These are phyloP conservation scores for Blastocystis sp. DNA, from an alignment of 352 stramenopile species.

Conservation along the genomic window DNA sequence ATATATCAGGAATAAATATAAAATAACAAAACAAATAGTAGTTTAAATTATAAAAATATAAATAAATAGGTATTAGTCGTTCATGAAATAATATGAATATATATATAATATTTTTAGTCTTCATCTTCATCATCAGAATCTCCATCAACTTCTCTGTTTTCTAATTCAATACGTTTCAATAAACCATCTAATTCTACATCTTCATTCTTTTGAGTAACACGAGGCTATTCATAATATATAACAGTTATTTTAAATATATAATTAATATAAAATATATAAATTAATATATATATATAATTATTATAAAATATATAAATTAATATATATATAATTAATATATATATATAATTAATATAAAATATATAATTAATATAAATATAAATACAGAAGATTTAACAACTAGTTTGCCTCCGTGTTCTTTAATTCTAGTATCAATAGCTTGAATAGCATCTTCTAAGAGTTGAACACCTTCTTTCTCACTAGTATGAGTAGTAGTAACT, in stretches of 20 bases:
- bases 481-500: conserved; percentile 87
- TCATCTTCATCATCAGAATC: conserved; percentile 81
- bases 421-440: conserved; percentile 71
- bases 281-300: conserved; percentile 48
- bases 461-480: conserved; percentile 86
- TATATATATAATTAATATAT: not conserved
- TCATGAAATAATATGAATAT: too few relatives aligned
- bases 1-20: too few relatives aligned
- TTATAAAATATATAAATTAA: not conserved
- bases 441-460: conserved; percentile 83
- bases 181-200: conserved; percentile 93
- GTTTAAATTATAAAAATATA: too few relatives aligned
- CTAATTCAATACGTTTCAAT: conserved; percentile 91
- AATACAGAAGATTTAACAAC: conserved; percentile 40
- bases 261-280: conserved; percentile 97
- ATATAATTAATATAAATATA: not conserved
- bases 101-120: too few relatives aligned
- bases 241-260: conserved; percentile 53
- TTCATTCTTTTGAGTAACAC: conserved; percentile 63
- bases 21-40: too few relatives aligned
- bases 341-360: not conserved
- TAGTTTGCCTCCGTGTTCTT: conserved; percentile 74
- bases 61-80: too few relatives aligned
- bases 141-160: conserved; percentile 91
- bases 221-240: conserved; percentile 5